Evolutionary conservation across 169 alveolate species (phyloP), one percentile per base, ranked within the genome.

Genomic region (Eimeria necatrix): DNA sequence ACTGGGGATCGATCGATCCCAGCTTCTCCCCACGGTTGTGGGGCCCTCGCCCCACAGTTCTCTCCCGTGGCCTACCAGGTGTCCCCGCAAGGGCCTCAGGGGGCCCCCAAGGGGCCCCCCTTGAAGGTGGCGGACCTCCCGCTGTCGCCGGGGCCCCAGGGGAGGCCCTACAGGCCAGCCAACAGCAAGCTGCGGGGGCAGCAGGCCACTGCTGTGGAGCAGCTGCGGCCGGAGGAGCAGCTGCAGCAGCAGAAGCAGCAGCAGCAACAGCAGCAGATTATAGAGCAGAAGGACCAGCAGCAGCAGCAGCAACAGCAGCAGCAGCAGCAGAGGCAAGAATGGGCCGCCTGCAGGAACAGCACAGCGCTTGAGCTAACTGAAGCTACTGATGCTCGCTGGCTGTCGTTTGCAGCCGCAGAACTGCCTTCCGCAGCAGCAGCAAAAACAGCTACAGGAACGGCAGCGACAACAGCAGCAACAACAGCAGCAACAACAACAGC

Each of bases 141-240:
- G 2, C 71, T 46, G 24, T 64, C 85, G 12, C 94, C 94, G 32
- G 94, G 94, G 32, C 94, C 94, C 26, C 94, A 88, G 73, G 80
- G 59, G 56, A 46, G 84, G 51, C 94, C 86, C 14, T 88, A 88
- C 85, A 18, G 94, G 49, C 94, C 94, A 20, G 94, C 94, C 52
- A 64, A 71, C 73, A 56, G 81, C 74, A 88, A 88, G 52, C 87
- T 76, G 8, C 14, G 46, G 61, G 56, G 87, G 20, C 64, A 76
- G 56, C 32, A 60, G 56, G 61, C 61, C 18, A 2, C 87, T 76
- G 87, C 61, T 48, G 87, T 18, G 26, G 87, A 32, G 64, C 61
- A 2, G 59, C 41, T 6, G 64, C 61, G 9, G 18, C 41, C 18
- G 41, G 41, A 10, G 61, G 26, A 32, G 46, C 87, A 46, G 87